Evolutionary conservation across 2,329 filamentous ascomycete genomes (phyloP).

Genomic region (Neurospora crassa): DNA sequence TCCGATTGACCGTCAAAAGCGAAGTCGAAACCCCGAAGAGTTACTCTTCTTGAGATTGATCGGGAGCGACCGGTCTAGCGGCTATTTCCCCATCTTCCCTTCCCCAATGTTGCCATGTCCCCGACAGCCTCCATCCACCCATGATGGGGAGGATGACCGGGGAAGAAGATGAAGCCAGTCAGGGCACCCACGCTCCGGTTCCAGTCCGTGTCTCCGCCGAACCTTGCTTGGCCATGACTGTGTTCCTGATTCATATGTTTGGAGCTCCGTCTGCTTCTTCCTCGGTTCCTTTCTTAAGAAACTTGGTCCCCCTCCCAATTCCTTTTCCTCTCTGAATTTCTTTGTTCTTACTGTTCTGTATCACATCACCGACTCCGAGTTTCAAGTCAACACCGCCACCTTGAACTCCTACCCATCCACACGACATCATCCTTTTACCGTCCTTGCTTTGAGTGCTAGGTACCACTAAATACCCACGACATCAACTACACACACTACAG

Average conservation of each 20-base stretch:
- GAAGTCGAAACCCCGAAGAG: neutral
- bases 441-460: neutral
- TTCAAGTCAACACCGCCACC: neutral
- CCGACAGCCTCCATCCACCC: neutral
- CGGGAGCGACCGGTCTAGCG: slow-evolving; percentile 22
- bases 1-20: neutral
- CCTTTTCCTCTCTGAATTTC: neutral
- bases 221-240: neutral
- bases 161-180: neutral
- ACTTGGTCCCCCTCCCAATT: neutral
- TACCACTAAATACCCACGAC: neutral
- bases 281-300: neutral
- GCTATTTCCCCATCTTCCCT: slow-evolving; percentile 14
- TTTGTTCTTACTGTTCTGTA: neutral
- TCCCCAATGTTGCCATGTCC: neutral
- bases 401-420: neutral
- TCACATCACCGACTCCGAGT: neutral
- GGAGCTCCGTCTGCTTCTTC: neutral
- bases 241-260: neutral
- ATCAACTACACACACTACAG: neutral
- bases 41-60: slow-evolving; percentile 1
- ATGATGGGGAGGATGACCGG: neutral
- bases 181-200: neutral
- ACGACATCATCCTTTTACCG: neutral
- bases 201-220: neutral